Evolutionary conservation across 2,329 filamentous ascomycete species (phyloP).

Genomic region (Paecilomyces sp.): DNA sequence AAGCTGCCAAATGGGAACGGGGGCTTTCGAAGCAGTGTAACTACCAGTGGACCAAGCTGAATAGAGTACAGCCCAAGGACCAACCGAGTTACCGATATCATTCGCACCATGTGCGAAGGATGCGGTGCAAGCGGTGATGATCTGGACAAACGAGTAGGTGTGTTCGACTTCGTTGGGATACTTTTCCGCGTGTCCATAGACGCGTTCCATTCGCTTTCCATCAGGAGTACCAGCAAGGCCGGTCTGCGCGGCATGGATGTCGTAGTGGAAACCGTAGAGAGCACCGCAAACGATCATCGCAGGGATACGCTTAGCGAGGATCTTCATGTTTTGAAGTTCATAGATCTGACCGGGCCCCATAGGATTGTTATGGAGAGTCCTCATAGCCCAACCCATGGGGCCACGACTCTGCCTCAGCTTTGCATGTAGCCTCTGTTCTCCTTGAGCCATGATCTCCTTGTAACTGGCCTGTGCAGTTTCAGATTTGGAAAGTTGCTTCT

Average conservation of each 20-base stretch:
- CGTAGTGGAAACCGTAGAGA: constrained; percentile 73
- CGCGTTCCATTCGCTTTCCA: constrained; percentile 56
- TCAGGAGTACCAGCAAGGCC: constrained; percentile 67
- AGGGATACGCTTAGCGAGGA: constrained; percentile 58
- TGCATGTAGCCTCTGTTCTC: constrained; percentile 53
- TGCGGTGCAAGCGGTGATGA: constrained; percentile 45
- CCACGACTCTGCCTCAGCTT: constrained; percentile 57
- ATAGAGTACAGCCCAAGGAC: constrained; percentile 65
- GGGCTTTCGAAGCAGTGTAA: constrained; percentile 54
- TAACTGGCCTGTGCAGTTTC: constrained; percentile 52
- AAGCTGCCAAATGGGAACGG: constrained; percentile 69
- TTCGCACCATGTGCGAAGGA: constrained; percentile 63
- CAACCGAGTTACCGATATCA: constrained; percentile 66
- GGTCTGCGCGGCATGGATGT: constrained; percentile 69
- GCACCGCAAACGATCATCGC: constrained; percentile 56
- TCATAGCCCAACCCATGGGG: constrained; percentile 78
- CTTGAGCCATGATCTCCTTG: constrained; percentile 54
- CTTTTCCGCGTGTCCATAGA: constrained; percentile 58
- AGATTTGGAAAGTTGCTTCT: constrained; percentile 33
- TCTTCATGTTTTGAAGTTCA: constrained; percentile 63
- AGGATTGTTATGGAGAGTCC: constrained; percentile 65
- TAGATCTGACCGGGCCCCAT: constrained; percentile 67
- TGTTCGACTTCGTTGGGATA: constrained; percentile 66
- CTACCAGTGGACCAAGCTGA: constrained; percentile 58
- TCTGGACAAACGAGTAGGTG: constrained; percentile 47